These are phyloP conservation scores for Candida tetrigidarum DNA, from an alignment of 1,139 yeast genomes.

Conservation along the genomic window DNA sequence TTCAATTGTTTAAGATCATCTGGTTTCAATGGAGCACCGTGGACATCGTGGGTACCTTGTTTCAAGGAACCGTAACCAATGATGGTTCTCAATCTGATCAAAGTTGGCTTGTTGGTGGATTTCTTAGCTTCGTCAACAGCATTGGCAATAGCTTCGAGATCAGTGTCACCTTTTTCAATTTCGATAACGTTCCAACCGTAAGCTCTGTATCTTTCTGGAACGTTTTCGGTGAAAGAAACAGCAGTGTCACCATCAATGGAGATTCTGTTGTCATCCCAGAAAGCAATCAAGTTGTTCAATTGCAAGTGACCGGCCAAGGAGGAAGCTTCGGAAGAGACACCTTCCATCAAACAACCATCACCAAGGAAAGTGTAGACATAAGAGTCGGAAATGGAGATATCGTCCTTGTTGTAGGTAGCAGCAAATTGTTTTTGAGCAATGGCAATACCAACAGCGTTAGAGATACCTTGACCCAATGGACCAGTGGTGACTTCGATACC, in stretches of 20 bases:
- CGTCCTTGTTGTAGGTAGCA: slow-evolving; percentile 93
- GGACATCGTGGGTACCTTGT: slow-evolving; percentile 91
- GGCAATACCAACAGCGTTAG: slow-evolving; percentile 97
- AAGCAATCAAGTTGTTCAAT: slow-evolving; percentile 91
- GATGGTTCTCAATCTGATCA: slow-evolving; percentile 87
- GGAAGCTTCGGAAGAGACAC: slow-evolving; percentile 93
- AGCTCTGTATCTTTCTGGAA: slow-evolving; percentile 79
- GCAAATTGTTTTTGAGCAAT: slow-evolving; percentile 93
- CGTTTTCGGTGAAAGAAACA: slow-evolving; percentile 95
- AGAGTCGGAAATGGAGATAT: slow-evolving; percentile 69
- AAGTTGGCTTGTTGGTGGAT: slow-evolving; percentile 80
- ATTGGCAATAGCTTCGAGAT: slow-evolving; percentile 68
- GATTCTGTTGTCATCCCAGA: slow-evolving; percentile 97
- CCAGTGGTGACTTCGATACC: slow-evolving; percentile 99
- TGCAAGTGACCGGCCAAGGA: slow-evolving; percentile 97
- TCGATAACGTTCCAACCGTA: slow-evolving; percentile 93
- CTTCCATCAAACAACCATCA: slow-evolving; percentile 99
- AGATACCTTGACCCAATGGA: slow-evolving; percentile 98
- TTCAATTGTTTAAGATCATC: slow-evolving; percentile 93
- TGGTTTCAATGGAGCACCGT: slow-evolving; percentile 95
- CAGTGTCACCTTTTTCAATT: slow-evolving; percentile 83
- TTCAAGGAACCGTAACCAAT: slow-evolving; percentile 93
- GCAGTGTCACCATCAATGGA: slow-evolving; percentile 95
- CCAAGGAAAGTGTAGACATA: slow-evolving; percentile 86
- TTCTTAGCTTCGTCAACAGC: slow-evolving; percentile 78